Evolutionary conservation across 2,329 filamentous ascomycete species (phyloP).

Genomic region (Colletotrichum sp.): DNA sequence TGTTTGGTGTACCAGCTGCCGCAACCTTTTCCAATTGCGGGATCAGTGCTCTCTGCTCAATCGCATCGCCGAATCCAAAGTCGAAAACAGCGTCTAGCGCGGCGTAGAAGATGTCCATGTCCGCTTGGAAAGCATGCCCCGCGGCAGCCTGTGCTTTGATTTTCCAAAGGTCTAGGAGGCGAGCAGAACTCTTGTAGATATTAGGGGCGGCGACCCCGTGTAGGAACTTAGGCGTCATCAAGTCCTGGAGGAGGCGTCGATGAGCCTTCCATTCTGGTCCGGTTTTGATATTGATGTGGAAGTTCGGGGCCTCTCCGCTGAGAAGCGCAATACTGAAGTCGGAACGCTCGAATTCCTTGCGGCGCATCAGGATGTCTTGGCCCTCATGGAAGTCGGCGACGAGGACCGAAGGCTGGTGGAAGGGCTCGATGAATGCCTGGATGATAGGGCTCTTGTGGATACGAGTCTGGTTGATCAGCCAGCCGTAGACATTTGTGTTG

Average conservation of each 20-base stretch:
- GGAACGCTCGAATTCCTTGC: constrained; percentile 38
- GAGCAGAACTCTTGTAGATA: constrained; percentile 33
- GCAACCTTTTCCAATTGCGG: neutral
- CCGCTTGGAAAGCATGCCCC: constrained; percentile 34
- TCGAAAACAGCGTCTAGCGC: constrained; percentile 42
- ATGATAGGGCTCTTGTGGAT: constrained; percentile 21
- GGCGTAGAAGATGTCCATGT: constrained; percentile 34
- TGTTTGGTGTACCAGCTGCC: neutral
- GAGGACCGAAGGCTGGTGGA: constrained; percentile 32
- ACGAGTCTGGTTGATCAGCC: neutral
- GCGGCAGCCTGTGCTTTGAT: constrained; percentile 32
- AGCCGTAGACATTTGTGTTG: neutral
- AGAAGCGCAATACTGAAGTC: constrained; percentile 14
- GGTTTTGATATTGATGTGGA: constrained; percentile 38
- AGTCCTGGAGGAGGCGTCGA: constrained; percentile 36
- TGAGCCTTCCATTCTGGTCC: constrained; percentile 35
- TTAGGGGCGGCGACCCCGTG: constrained; percentile 35
- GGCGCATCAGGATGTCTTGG: constrained; percentile 35
- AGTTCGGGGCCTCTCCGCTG: constrained; percentile 19
- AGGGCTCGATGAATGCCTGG: constrained; percentile 38
- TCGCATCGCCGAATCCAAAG: constrained; percentile 27
- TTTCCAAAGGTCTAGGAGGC: constrained; percentile 37
- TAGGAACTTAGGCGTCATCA: constrained; percentile 42
- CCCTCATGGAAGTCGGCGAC: constrained; percentile 36
- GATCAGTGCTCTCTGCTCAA: neutral